Percentiles rank a stretch among this genome's conserved stretches.
phyloP scores from a whole-genome alignment of 768 basidiomycete genomes.

The Lentinula detonsa region DNA sequence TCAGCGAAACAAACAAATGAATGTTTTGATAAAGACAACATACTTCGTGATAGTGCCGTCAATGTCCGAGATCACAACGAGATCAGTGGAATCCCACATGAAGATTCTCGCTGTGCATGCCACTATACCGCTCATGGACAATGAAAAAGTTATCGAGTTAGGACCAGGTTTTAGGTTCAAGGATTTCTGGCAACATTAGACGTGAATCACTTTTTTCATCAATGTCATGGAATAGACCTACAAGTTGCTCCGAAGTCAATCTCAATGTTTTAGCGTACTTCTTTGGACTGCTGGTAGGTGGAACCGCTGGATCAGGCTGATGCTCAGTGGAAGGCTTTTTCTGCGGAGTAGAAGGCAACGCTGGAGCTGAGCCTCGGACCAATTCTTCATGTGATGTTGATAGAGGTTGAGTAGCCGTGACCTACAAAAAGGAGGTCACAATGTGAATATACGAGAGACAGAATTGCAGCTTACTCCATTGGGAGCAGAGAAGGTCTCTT shows the following conservation, averaged over 20 bases:
- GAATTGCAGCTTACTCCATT: conserved; percentile 11
- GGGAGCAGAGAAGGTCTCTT: conserved; percentile 22
- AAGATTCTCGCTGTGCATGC: conserved; percentile 93
- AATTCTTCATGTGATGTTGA: background rate
- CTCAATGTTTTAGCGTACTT: conserved; percentile 90
- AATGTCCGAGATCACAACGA: conserved; percentile 92
- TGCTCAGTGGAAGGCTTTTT: conserved; percentile 20
- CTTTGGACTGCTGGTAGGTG: conserved; percentile 24
- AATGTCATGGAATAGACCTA: conserved; percentile 27
- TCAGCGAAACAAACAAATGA: background rate
- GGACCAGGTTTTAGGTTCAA: conserved; percentile 80
- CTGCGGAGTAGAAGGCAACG: conserved; percentile 42
- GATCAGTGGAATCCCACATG: conserved; percentile 89
- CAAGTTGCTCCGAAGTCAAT: conserved; percentile 91
- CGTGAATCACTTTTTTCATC: background rate
- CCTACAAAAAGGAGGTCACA: background rate
- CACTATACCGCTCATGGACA: conserved; percentile 74
- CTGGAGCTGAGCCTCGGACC: conserved; percentile 29
- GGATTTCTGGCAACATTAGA: conserved; percentile 54
- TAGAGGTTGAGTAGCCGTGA: background rate
- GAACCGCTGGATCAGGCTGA: conserved; percentile 5
- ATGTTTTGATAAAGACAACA: conserved; percentile 13
- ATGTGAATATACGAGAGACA: background rate
- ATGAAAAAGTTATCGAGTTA: conserved; percentile 90
- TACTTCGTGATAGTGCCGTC: conserved; percentile 99